A percentile compares a stretch with the other conserved stretches of the same genome.
Evolutionary conservation across 2,329 filamentous ascomycete genomes (phyloP).

Genomic region (Scedosporium dehoogii): DNA sequence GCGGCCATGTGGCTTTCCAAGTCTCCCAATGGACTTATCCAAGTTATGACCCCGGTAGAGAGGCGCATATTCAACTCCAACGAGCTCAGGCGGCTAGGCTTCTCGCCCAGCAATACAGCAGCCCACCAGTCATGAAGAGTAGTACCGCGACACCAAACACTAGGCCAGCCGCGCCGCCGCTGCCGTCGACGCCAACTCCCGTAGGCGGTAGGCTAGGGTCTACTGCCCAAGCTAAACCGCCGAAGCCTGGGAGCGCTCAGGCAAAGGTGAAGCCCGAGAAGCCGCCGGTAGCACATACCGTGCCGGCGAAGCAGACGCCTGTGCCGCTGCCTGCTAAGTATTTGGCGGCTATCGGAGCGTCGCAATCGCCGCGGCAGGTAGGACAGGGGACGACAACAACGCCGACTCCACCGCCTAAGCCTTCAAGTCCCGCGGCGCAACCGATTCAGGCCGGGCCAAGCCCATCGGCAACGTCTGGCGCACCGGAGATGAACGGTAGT

Average conservation of each 20-base stretch:
- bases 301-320: slow-evolving; percentile 30
- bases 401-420: neutral
- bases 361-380: neutral
- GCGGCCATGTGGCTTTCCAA: neutral
- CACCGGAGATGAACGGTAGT: too few relatives aligned
- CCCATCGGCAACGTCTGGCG: too few relatives aligned
- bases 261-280: neutral
- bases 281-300: neutral
- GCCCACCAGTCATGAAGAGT: neutral
- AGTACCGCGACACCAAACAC: neutral
- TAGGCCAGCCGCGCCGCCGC: neutral
- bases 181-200: neutral
- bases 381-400: neutral
- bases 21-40: neutral
- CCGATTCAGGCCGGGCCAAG: too few relatives aligned
- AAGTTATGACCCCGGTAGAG: neutral
- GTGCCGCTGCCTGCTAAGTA: slow-evolving; percentile 33
- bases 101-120: neutral
- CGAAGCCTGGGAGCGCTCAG: neutral
- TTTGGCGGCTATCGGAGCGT: slow-evolving; percentile 8
- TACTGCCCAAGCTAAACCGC: neutral
- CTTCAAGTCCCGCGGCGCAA: too few relatives aligned
- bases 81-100: neutral
- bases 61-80: neutral
- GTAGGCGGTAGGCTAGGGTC: neutral